phyloP scores from a whole-genome alignment of 2,329 filamentous ascomycete species.

The Alternaria novae-zelandiae region DNA sequence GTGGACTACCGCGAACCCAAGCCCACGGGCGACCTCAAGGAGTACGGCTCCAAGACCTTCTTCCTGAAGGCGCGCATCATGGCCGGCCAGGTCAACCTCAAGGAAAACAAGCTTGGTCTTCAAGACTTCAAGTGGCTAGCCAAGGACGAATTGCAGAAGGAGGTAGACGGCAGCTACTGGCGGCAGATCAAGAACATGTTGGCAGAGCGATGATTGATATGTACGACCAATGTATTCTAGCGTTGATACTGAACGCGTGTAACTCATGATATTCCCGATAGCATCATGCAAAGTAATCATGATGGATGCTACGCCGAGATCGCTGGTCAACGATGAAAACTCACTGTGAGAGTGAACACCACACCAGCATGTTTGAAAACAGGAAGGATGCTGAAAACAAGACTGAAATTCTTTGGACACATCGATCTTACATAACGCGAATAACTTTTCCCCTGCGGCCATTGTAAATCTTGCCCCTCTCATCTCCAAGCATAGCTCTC shows the following conservation, averaged over 20 bases:
- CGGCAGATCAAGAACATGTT: constrained; percentile 81
- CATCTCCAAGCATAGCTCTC: not conserved
- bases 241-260: not conserved
- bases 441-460: not conserved
- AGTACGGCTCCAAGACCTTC: constrained; percentile 81
- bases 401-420: not conserved
- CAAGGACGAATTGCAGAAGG: constrained; percentile 80
- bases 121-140: constrained; percentile 91
- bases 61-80: constrained; percentile 97
- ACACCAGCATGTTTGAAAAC: not conserved
- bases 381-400: not conserved
- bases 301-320: not conserved
- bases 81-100: constrained; percentile 89
- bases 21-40: constrained; percentile 37
- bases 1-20: constrained; percentile 57
- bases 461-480: not conserved
- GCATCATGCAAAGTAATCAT: constrained; percentile 4
- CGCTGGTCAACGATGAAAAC: not conserved
- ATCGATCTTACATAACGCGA: not conserved
- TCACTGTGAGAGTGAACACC: not conserved
- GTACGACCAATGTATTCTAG: not conserved
- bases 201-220: constrained; percentile 67
- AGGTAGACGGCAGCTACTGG: constrained; percentile 74
- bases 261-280: not conserved
- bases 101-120: constrained; percentile 72